These are phyloP conservation scores for Cyclostephanos tholiformis DNA, from an alignment of 108 stramenopile genomes.

Conservation along the genomic window DNA sequence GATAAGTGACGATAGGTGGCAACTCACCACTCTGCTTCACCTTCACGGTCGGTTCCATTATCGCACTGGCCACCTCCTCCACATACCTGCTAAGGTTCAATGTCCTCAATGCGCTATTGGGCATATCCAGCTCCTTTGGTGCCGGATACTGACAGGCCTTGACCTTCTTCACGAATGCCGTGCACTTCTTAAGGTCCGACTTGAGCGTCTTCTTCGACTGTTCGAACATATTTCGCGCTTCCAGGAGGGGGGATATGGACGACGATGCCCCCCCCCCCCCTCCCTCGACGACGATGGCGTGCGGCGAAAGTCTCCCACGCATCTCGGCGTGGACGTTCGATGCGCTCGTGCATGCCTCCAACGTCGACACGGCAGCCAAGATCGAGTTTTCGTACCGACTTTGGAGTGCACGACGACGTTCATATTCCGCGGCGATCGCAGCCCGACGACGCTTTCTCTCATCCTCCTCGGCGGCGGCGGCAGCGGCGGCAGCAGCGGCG, in stretches of 20 bases:
- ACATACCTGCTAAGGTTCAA: conserved; percentile 94
- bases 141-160: conserved; percentile 66
- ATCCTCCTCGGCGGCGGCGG: conserved; percentile 5
- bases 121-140: conserved; percentile 49
- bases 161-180: conserved; percentile 95
- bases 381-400: conserved; percentile 29
- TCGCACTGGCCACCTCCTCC: conserved; percentile 89
- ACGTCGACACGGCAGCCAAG: conserved; percentile 10
- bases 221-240: conserved; percentile 61
- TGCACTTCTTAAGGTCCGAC: conserved; percentile 95
- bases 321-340: conserved; percentile 16
- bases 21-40: conserved; percentile 48
- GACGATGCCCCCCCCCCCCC: background rate
- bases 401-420: conserved; percentile 31
- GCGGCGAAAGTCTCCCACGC: conserved; percentile 30
- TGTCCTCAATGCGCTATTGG: conserved; percentile 58
- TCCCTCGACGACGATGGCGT: background rate
- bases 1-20: background rate
- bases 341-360: conserved; percentile 28
- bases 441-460: conserved; percentile 24
- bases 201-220: conserved; percentile 83
- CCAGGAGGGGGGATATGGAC: conserved; percentile 12
- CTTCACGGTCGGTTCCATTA: conserved; percentile 79
- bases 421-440: conserved; percentile 21
- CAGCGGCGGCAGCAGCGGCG: background rate